These are phyloP conservation scores for Phaeophleospora eucalypticola DNA, from an alignment of 2,329 filamentous ascomycete species.

Conservation along the genomic window DNA sequence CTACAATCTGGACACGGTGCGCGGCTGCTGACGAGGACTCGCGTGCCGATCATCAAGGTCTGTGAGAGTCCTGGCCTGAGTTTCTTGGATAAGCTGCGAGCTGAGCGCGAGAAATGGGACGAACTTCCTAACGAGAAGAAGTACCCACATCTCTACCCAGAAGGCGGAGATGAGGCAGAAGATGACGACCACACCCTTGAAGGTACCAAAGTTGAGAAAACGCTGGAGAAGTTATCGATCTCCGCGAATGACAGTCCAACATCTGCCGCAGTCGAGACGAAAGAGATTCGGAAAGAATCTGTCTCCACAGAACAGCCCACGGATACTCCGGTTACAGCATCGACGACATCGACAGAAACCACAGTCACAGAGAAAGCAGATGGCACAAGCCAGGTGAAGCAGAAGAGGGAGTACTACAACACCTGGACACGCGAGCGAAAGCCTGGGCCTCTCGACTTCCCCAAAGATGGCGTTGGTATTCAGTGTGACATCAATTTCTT, in stretches of 20 bases:
- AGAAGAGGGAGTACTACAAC: constrained; percentile 16
- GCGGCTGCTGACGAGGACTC: constrained; percentile 69
- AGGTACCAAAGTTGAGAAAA: not conserved
- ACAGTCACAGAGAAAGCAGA: not conserved
- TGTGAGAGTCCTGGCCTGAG: constrained; percentile 65
- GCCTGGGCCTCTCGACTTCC: constrained; percentile 64
- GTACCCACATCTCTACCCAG: constrained; percentile 33
- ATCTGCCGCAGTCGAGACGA: too few species aligned
- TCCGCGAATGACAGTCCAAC: too few species aligned
- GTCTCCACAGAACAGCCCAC: not conserved
- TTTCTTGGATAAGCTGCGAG: constrained; percentile 58
- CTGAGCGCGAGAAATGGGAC: constrained; percentile 70
- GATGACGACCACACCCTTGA: constrained; percentile 2
- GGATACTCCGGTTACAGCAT: not conserved
- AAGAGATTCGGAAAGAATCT: not conserved
- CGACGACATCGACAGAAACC: not conserved
- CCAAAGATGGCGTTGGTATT: constrained; percentile 71
- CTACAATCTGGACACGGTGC: constrained; percentile 70
- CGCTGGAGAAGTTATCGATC: too few species aligned
- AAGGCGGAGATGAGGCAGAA: constrained; percentile 18
- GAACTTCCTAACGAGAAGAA: constrained; percentile 46
- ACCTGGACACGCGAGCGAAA: constrained; percentile 46
- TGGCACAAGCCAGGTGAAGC: not conserved
- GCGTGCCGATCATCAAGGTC: constrained; percentile 84
- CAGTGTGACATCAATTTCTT: constrained; percentile 92